Evolutionary conservation across 1,284 basidiomycete species (phyloP), one percentile per base, ranked within the genome.

Genomic region (Pseudozyma pruni): DNA sequence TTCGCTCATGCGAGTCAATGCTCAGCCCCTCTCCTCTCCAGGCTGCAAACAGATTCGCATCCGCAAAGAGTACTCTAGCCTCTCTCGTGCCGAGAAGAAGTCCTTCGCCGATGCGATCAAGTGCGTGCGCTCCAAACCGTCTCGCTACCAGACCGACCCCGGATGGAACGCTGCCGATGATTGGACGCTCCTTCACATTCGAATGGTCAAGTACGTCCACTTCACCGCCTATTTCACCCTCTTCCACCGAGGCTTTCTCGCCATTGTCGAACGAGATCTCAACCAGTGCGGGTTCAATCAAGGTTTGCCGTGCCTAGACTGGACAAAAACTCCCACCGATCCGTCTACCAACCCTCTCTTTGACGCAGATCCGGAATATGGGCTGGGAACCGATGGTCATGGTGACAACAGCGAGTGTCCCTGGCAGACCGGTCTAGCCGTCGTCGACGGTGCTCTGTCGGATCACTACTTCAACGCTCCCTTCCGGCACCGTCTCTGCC

Each of bases 191-290:
- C n/a, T 70, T 14, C 67, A 70, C 42, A 56, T 70, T 13, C 67
- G 56, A 0, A 70, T 70, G 67, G 39, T 70, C 11, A 40, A 49
- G 19, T 70, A 70, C 38, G 67, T 70, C 5, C 67, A 70, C 29
- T 70, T 63, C 32, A 70, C 60, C 0, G 67, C 67, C 10, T 70
- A 55, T 17, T 71, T 71, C 23, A 27, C 44, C 1, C 41, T 43
- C 3, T 71, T 64, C 43, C 68, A 71, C 11, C 57, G 68, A 3
- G 68, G 51, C 0, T 56, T 66, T 13, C 20, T 31, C 14, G 57
- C 47, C 0, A n/a, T 66, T 20, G 47, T 66, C 13, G 49, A 71
- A 25, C 56, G 49, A 1, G 68, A 71, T 41, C 33, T 71, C 8
- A 40, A 57, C 45, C 37, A 51, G 0, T 71, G 68, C 32, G 68